Evolutionary conservation across 306 rosid species (phyloP).

Genomic region (Potentilla sterilis): DNA sequence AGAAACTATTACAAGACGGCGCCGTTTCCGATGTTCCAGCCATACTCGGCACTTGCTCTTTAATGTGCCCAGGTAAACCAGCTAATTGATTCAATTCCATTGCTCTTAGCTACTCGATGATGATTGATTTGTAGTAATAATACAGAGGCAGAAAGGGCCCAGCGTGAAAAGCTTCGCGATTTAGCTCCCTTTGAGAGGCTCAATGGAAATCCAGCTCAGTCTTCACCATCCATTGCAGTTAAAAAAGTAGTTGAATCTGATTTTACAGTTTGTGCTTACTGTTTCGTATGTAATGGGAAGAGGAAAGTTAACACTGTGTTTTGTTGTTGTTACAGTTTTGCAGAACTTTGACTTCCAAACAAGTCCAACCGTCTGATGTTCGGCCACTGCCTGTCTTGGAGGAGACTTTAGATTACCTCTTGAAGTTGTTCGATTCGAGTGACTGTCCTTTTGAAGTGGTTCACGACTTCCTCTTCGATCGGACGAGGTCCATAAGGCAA

Average conservation of each 20-base stretch:
- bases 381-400: constrained; percentile 79
- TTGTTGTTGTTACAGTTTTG: constrained; percentile 36
- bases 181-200: constrained; percentile 91
- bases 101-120: too few relatives aligned
- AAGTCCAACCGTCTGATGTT: constrained; percentile 64
- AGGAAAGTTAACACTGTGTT: too few relatives aligned
- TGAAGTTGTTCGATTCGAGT: constrained; percentile 51
- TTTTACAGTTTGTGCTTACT: too few relatives aligned
- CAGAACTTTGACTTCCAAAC: constrained; percentile 69
- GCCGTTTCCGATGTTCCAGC: too few relatives aligned
- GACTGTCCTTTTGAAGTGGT: constrained; percentile 71
- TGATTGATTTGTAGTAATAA: neutral
- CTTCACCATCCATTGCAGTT: constrained; percentile 71
- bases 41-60: too few relatives aligned
- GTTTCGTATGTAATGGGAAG: too few relatives aligned
- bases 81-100: too few relatives aligned
- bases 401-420: constrained; percentile 59
- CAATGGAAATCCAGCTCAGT: constrained; percentile 55
- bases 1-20: too few relatives aligned
- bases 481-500: constrained; percentile 92
- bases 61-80: too few relatives aligned
- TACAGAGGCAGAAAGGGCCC: constrained; percentile 74
- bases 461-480: constrained; percentile 83
- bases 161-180: constrained; percentile 75
- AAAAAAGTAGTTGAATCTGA: constrained; percentile 54